These are phyloP conservation scores for Cladobotryum protrusum DNA, from an alignment of 2,329 filamentous ascomycete species.

Conservation along the genomic window DNA sequence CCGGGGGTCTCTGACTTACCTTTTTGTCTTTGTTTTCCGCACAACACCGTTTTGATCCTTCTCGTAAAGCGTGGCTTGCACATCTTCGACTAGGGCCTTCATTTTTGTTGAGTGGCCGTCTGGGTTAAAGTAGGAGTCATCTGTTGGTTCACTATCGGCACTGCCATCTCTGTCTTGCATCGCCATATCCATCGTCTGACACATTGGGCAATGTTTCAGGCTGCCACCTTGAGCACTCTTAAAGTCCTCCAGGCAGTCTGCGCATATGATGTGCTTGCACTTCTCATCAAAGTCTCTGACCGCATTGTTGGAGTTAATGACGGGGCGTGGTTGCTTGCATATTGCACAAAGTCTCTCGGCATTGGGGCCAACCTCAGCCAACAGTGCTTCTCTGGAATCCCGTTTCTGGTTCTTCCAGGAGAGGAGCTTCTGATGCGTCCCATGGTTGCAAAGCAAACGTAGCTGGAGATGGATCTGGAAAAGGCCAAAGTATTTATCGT, in stretches of 20 bases:
- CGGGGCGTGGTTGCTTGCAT: slow-evolving; percentile 29
- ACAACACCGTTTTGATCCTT: slow-evolving; percentile 22
- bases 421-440: slow-evolving; percentile 40
- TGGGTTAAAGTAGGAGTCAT: slow-evolving; percentile 21
- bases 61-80: slow-evolving; percentile 14
- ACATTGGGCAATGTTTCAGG: not conserved
- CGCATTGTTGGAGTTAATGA: slow-evolving; percentile 18
- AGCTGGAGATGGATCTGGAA: slow-evolving; percentile 42
- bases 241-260: slow-evolving; percentile 20
- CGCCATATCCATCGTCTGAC: not conserved
- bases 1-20: no score
- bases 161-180: not conserved
- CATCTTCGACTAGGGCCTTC: slow-evolving; percentile 24
- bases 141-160: slow-evolving; percentile 4
- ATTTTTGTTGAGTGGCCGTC: slow-evolving; percentile 29
- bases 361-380: slow-evolving; percentile 16
- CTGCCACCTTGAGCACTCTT: slow-evolving; percentile 13
- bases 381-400: slow-evolving; percentile 27
- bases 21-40: slow-evolving; percentile 5
- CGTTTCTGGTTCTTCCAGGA: slow-evolving; percentile 32
- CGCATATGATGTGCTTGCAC: slow-evolving; percentile 27
- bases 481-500: slow-evolving; percentile 33
- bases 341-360: slow-evolving; percentile 22
- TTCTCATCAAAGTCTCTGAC: slow-evolving; percentile 16
- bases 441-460: slow-evolving; percentile 44